phyloP scores from a whole-genome alignment of 2,329 filamentous ascomycete genomes.

The Alternaria sp. region DNA sequence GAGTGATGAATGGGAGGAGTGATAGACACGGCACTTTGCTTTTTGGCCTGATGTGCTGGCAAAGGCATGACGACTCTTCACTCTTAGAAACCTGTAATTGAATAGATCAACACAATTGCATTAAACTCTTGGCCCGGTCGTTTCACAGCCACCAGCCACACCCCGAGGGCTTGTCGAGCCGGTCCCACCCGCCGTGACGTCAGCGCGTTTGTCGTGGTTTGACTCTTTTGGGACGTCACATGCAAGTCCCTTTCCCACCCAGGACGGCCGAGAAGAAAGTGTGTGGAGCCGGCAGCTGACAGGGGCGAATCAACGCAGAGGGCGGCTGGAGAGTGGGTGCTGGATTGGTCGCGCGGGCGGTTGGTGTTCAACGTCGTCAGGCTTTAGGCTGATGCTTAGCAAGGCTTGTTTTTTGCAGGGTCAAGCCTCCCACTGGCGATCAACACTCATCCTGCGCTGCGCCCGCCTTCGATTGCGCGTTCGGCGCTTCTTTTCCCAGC shows the following conservation, averaged over 20 bases:
- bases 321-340: background rate
- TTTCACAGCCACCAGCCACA: background rate
- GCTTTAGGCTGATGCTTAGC: constrained; percentile 19
- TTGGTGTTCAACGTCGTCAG: background rate
- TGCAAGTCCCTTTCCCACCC: background rate
- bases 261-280: background rate
- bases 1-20: background rate
- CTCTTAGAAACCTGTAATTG: background rate
- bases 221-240: constrained; percentile 3
- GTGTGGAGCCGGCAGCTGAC: background rate
- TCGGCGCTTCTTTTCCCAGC: background rate
- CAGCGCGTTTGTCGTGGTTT: background rate
- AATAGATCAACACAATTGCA: background rate
- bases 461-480: constrained; percentile 16
- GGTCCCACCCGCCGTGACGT: constrained; percentile 7
- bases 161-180: background rate
- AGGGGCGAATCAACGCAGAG: background rate
- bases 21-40: background rate
- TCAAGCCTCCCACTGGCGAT: constrained; percentile 7
- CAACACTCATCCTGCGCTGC: constrained; percentile 15
- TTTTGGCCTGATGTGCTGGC: background rate
- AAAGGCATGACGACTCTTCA: constrained; percentile 6
- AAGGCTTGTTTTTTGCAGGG: constrained; percentile 23
- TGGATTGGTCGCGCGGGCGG: background rate
- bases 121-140: background rate